Evolutionary conservation across 2,329 filamentous ascomycete genomes (phyloP), one percentile per base, ranked within the genome.

Genomic region (Metarhizium humberi): DNA sequence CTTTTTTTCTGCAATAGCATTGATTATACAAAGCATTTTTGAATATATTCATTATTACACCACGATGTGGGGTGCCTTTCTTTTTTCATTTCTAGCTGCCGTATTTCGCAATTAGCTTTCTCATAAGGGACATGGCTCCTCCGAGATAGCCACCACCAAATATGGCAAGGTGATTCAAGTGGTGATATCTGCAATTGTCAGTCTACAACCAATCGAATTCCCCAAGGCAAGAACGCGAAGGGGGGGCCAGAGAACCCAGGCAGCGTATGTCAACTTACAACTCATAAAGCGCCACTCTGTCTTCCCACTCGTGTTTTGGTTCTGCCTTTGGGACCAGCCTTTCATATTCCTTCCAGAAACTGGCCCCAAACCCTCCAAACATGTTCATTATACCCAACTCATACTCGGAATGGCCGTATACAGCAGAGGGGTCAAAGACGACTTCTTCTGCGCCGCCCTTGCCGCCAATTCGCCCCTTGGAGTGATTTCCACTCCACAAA

Each of bases 351-450:
- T 78, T 78, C 77, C 88, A 84, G 64, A 96, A 95, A 1, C 66
- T 69, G 0, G 69, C 63, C 0, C 84, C 84, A 69, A 95, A 96
- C 0, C 92, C 92, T 0, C 92, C 92, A 78, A 96, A 97, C 91
- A 96, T 95, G 52, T 80, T 82, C 91, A 96, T 96, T 61, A 95
- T 96, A 0, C 92, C 92, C 53, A 95, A 74, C 62, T 96, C 92
- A 69, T 86, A 96, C 74, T 97, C 92, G 2, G 80, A 87, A 67
- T 96, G 92, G 1, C 86, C 90, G 66, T 95, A 96, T 59, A 87
- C 88, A 46, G 84, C 80, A 2, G 86, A 87, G 0, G 91, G 84
- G 66, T 96, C 92, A 66, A 85, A 96, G 1, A 95, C 82, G 1
- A 96, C 82, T 60, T 91, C 86, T 61, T 92, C 88, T 0, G 77